phyloP scores from a whole-genome alignment of 306 rosid species.

The Medicago lupulina region DNA sequence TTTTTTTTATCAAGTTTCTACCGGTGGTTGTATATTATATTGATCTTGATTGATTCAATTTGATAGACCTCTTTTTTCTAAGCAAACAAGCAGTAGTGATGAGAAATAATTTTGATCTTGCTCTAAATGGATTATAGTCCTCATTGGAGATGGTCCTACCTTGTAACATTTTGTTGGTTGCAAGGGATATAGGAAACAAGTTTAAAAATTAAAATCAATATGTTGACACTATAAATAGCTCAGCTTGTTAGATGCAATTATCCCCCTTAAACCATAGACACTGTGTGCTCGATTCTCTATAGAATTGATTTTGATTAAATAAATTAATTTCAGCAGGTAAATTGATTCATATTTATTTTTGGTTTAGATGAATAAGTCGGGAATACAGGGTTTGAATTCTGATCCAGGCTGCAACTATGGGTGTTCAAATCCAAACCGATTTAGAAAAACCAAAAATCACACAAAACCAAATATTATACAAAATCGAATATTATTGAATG shows the following conservation, averaged over 20 bases:
- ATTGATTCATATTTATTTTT: too few relatives aligned
- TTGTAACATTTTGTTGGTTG: not conserved
- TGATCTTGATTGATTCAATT: slow-evolving; percentile 7
- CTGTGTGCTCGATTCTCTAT: not conserved
- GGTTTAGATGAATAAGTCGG: too few relatives aligned
- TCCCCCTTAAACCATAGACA: not conserved
- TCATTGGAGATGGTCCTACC: not conserved
- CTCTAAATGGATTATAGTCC: not conserved
- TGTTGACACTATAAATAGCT: not conserved
- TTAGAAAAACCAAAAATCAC: too few relatives aligned
- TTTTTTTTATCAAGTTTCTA: not conserved
- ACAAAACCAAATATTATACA: too few relatives aligned
- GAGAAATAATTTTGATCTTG: slow-evolving; percentile 13
- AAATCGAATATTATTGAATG: too few relatives aligned
- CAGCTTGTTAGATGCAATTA: not conserved
- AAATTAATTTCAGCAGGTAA: too few relatives aligned
- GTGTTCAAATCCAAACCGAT: too few relatives aligned
- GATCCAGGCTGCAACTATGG: too few relatives aligned
- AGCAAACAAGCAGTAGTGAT: not conserved
- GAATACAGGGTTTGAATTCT: too few relatives aligned
- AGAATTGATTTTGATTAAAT: too few relatives aligned
- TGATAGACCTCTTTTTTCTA: not conserved
- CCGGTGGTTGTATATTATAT: slow-evolving; percentile 27
- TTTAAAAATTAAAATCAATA: not conserved
- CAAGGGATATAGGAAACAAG: not conserved